Conservation (phyloP, 176 grass and related monocot genomes). For the Carex cristatella region DNA sequence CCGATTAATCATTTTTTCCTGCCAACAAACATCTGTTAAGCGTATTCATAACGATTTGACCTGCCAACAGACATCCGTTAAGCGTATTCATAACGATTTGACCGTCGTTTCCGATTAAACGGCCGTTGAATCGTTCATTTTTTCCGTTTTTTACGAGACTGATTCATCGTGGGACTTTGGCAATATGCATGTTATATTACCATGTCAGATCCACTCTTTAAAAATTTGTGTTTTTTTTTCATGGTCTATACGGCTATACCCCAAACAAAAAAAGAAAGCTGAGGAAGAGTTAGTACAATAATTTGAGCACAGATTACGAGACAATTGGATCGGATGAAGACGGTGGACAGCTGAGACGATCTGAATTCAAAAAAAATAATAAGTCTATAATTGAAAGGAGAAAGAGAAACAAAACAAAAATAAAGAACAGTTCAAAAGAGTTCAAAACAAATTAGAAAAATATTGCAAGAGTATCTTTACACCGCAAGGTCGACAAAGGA, state of each 20-base stretch:
- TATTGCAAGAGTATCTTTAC: slow-evolving; percentile 20
- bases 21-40: no score
- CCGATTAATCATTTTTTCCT: no score
- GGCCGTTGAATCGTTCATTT: no score
- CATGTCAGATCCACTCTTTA: background rate
- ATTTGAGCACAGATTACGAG: slow-evolving; percentile 1
- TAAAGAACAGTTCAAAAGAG: background rate
- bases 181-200: no score
- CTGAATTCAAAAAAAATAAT: background rate
- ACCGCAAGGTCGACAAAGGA: slow-evolving; percentile 40
- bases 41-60: no score
- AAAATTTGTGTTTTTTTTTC: background rate
- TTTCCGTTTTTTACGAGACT: no score
- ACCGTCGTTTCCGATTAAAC: no score
- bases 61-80: no score
- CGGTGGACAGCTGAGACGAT: background rate
- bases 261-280: background rate
- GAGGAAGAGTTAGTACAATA: background rate
- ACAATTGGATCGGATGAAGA: background rate
- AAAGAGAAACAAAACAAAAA: slow-evolving; percentile 9
- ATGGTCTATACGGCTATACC: background rate
- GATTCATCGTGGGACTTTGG: background rate
- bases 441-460: slow-evolving; percentile 6
- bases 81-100: no score
- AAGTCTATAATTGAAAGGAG: background rate